These are phyloP conservation scores for Lipomyces yamanashiensis DNA, from an alignment of 805 yeast species.

Conservation along the genomic window DNA sequence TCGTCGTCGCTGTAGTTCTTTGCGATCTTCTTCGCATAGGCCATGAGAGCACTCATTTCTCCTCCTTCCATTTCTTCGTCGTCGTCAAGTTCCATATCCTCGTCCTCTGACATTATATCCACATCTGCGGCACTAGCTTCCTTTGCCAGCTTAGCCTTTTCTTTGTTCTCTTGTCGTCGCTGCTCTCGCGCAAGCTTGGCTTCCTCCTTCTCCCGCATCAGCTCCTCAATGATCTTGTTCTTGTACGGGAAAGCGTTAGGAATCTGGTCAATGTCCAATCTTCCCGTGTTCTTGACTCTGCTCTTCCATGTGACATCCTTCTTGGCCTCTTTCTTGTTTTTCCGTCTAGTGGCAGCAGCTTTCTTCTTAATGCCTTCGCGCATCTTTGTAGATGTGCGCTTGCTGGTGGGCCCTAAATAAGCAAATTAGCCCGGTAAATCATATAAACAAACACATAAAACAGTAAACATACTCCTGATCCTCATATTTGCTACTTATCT, in stretches of 20 bases:
- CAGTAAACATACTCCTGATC: slow-evolving; percentile 24
- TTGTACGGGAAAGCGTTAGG: slow-evolving; percentile 95
- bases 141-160: slow-evolving; percentile 36
- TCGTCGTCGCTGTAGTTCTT: slow-evolving; percentile 59
- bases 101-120: slow-evolving; percentile 44
- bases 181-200: slow-evolving; percentile 49
- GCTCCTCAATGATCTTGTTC: slow-evolving; percentile 67
- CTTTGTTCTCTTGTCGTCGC: slow-evolving; percentile 44
- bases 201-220: slow-evolving; percentile 56
- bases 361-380: slow-evolving; percentile 96
- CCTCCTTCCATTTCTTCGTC: slow-evolving; percentile 46
- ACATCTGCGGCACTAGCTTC: slow-evolving; percentile 21
- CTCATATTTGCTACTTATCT: slow-evolving; percentile 14
- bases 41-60: slow-evolving; percentile 62
- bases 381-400: slow-evolving; percentile 89
- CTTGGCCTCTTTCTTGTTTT: slow-evolving; percentile 79
- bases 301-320: slow-evolving; percentile 95
- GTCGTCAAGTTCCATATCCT: slow-evolving; percentile 42
- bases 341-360: slow-evolving; percentile 88
- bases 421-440: neutral
- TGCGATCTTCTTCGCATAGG: slow-evolving; percentile 90
- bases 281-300: slow-evolving; percentile 67
- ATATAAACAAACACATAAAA: neutral
- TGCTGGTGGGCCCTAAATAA: slow-evolving; percentile 66
- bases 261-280: slow-evolving; percentile 66